A percentile compares a stretch with the other conserved stretches of the same genome.
These are phyloP conservation scores for Logfia minima DNA, from an alignment of 129 eudicot genomes.

Conservation along the genomic window DNA sequence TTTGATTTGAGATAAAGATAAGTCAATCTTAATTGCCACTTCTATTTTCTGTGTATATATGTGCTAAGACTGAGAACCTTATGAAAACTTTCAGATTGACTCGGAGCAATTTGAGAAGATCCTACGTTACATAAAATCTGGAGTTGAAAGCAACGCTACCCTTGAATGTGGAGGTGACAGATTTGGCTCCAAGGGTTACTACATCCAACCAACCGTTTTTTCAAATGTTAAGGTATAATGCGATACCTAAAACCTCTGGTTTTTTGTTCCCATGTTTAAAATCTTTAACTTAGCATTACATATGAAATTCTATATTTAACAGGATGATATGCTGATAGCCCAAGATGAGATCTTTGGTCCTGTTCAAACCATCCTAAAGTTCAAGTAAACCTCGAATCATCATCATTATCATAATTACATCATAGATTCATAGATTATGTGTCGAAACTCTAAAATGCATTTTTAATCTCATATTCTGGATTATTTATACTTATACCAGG, in stretches of 20 bases:
- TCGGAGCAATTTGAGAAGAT: conserved; percentile 74
- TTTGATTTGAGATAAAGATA: neutral
- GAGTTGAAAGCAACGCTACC: conserved; percentile 70
- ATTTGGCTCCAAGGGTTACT: conserved; percentile 72
- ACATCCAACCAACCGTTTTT: conserved; percentile 81
- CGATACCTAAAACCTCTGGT: neutral
- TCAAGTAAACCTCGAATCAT: conserved; percentile 51
- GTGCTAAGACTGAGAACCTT: neutral
- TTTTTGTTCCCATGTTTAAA: neutral
- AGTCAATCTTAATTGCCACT: too few species aligned
- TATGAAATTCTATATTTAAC: conserved; percentile 5
- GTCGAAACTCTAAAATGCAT: neutral
- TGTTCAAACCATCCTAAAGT: conserved; percentile 75
- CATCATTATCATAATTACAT: neutral
- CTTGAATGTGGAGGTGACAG: conserved; percentile 87
- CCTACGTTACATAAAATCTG: conserved; percentile 66
- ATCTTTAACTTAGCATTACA: neutral
- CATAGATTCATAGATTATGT: neutral
- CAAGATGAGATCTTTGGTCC: conserved; percentile 84
- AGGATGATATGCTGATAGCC: conserved; percentile 90
- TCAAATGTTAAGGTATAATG: conserved; percentile 68
- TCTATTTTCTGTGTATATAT: neutral
- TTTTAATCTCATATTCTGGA: neutral
- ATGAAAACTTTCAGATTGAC: conserved; percentile 52
- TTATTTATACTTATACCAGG: conserved; percentile 29